Conservation (phyloP, 2,329 filamentous ascomycete genomes). For the Xylariaceae sp. region DNA sequence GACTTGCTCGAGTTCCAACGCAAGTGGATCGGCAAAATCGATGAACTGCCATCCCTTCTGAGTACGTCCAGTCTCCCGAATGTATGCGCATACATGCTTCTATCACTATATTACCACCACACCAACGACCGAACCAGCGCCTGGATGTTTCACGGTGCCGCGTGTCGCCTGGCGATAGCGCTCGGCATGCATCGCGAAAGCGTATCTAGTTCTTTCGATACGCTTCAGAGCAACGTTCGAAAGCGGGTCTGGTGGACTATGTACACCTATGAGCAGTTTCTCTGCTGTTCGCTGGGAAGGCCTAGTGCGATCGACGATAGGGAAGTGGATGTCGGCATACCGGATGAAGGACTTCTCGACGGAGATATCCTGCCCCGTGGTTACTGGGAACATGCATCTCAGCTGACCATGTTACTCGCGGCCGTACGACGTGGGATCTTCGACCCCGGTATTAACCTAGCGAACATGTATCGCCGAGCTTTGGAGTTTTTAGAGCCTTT, state of each 20-base stretch:
- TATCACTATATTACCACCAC: constrained; percentile 45
- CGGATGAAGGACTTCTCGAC: constrained; percentile 31
- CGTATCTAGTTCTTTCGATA: constrained; percentile 41
- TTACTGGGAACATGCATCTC: constrained; percentile 26
- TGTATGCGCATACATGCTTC: constrained; percentile 45
- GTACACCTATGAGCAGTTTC: constrained; percentile 37
- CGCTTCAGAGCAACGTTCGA: constrained; percentile 31
- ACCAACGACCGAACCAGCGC: constrained; percentile 45
- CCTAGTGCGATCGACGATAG: constrained; percentile 36
- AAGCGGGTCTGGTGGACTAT: constrained; percentile 39
- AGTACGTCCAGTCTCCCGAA: constrained; percentile 44
- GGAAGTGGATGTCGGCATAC: constrained; percentile 34
- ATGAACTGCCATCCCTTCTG: constrained; percentile 40
- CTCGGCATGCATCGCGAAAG: constrained; percentile 48
- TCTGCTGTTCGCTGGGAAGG: constrained; percentile 37
- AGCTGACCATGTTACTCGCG: constrained; percentile 29
- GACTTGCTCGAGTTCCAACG: constrained; percentile 39
- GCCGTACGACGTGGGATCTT: constrained; percentile 36
- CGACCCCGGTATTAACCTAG: constrained; percentile 18
- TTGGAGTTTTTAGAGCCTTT: constrained; percentile 27
- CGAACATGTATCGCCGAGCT: constrained; percentile 20
- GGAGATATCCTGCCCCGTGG: constrained; percentile 27
- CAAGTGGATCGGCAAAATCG: constrained; percentile 39
- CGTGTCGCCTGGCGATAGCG: constrained; percentile 46
- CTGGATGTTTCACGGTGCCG: constrained; percentile 45